These are phyloP conservation scores for Cerioporus squamosus DNA, from an alignment of 1,284 basidiomycete genomes.

Conservation along the genomic window DNA sequence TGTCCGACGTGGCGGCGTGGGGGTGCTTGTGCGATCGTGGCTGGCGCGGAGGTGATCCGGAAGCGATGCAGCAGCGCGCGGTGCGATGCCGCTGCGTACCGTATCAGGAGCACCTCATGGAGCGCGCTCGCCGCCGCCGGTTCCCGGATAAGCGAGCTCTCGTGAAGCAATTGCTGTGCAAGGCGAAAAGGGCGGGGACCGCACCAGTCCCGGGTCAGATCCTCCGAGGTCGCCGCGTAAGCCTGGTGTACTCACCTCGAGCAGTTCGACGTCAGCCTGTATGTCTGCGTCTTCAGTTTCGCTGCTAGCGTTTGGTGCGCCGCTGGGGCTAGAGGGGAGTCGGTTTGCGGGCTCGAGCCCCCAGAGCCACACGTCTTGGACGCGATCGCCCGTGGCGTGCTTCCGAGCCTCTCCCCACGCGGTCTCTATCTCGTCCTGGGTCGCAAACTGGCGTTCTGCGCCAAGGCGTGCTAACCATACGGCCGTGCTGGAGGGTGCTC, in stretches of 20 bases:
- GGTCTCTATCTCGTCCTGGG: constrained; percentile 25
- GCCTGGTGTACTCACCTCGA: constrained; percentile 41
- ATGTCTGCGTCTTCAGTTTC: background rate
- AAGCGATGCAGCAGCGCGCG: constrained; percentile 27
- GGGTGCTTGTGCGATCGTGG: background rate
- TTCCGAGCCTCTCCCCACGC: constrained; percentile 50
- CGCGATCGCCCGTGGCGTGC: constrained; percentile 39
- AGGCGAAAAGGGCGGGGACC: constrained; percentile 10
- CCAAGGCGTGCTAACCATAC: constrained; percentile 61
- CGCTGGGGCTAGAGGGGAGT: constrained; percentile 10
- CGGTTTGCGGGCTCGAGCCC: constrained; percentile 37
- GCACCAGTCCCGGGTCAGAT: constrained; percentile 14
- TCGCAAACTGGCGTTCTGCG: constrained; percentile 43
- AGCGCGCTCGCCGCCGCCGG: constrained; percentile 41
- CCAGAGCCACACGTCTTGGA: constrained; percentile 55
- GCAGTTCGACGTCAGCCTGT: constrained; percentile 32
- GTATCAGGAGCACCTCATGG: constrained; percentile 53
- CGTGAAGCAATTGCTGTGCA: constrained; percentile 48
- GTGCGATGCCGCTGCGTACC: constrained; percentile 39
- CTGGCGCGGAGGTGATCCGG: background rate
- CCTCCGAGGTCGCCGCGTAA: background rate
- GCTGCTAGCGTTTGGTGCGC: too few relatives aligned
- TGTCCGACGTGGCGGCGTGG: too few relatives aligned
- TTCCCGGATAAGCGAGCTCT: constrained; percentile 49
- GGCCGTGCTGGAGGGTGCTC: constrained; percentile 35